Base-by-base conservation (phyloP, 441 rosid genomes). In the Croton laevigatus region DNA sequence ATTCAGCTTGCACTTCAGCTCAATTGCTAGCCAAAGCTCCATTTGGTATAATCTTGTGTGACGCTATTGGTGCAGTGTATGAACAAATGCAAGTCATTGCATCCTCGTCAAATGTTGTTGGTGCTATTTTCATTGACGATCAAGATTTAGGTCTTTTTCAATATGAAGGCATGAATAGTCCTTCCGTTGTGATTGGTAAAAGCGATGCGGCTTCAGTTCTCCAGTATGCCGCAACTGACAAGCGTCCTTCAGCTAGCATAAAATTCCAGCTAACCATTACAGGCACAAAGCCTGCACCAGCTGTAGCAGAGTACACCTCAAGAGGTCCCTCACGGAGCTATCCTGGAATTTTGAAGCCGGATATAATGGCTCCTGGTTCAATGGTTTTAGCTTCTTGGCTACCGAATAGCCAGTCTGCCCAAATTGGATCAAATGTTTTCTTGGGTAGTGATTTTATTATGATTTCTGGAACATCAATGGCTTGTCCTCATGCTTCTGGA, bases 391-490 rank as follows among this genome's bases (percentile, higher is more conserved):
- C 94, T 0, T 88, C 93, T 75, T 93, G 97, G 97, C 80, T 88
- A 80, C 86, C 88, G 4, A 79, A 66, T 71, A 87, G 77, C 51
- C 0, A 1, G 4, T 62, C 71, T 3, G 79, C 66, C 11, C 8
- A 0, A 34, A 71, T 54, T 22, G 76, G 77, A 23, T 2, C 34
- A 8, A 72, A 78, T 12, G 6, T 76, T 62, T 3, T 4, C 20
- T 22, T 82, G 59, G 69, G 74, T 3, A 71, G 55, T 57, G 62
- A 86, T 42, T 81, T 72, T 23, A 55, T 37, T 44, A 81, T 91
- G 81, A 68, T 87, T 81, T 93, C 97, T 46, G 96, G 97, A 46
- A 93, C 97, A 4, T 90, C 96, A 72, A 93, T 93, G 98, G 92
- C 97, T 62, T 93, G 91, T 71, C 98, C 98, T 72, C 98, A 89